phyloP scores from a whole-genome alignment of 495 filamentous ascomycete species.

The Terfezia boudieri region DNA sequence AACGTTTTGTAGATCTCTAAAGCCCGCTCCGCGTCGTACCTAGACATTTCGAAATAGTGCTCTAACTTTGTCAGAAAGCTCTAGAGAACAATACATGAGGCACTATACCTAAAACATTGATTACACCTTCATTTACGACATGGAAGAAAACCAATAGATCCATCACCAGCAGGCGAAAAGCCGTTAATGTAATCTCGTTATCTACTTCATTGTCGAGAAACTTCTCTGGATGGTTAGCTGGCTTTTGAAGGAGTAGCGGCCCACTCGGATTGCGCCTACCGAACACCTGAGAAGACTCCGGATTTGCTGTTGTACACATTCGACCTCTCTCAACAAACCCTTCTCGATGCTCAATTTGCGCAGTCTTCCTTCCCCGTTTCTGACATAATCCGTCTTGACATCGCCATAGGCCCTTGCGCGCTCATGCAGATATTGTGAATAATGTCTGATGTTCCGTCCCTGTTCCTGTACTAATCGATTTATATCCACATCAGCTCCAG shows the following conservation, averaged over 20 bases:
- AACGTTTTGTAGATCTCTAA: conserved; percentile 86
- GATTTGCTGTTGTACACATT: conserved; percentile 77
- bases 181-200: conserved; percentile 90
- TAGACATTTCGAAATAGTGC: conserved; percentile 97
- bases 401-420: conserved; percentile 62
- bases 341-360: conserved; percentile 81
- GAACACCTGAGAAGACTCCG: conserved; percentile 70
- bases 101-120: conserved; percentile 73
- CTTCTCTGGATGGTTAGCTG: conserved; percentile 24
- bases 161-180: conserved; percentile 79
- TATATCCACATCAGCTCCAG: not conserved
- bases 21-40: conserved; percentile 74
- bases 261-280: conserved; percentile 27
- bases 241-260: not conserved
- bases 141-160: conserved; percentile 83
- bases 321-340: conserved; percentile 77
- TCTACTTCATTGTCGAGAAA: conserved; percentile 72
- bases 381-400: conserved; percentile 75
- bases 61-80: conserved; percentile 30
- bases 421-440: conserved; percentile 65
- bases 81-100: not conserved
- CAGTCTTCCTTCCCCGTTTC: conserved; percentile 56
- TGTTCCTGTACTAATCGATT: conserved; percentile 57
- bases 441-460: conserved; percentile 81
- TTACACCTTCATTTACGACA: conserved; percentile 90